Evolutionary conservation across 2,329 filamentous ascomycete species (phyloP), one percentile per base, ranked within the genome.

Genomic region (Didymellaceae sp.): DNA sequence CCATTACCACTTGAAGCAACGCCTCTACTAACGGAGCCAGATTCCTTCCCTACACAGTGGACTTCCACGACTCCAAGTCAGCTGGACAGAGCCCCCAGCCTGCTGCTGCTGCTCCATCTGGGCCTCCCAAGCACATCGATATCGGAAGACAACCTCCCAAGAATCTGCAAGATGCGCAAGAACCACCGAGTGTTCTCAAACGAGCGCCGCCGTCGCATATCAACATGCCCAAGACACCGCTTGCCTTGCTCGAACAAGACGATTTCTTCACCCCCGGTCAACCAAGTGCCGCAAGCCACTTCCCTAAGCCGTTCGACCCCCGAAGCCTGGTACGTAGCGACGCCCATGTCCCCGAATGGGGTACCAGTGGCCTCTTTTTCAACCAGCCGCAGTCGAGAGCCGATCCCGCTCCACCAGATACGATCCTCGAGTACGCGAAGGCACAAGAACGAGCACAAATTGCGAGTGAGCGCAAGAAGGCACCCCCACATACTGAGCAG

Each of bases 41-140:
- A 49, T 96, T 96, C 71, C 83, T 97, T 26, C 93, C 93, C 25
- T 92, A 96, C 73, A 97, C 93, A 31, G 81, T 96, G 66, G 87
- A 96, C 73, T 97, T 97, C 73, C 69, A 78, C 45, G 86, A 87
- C 48, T 55, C 60, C 34, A 55, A 62, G 30, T 53, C 54, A 21
- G 41, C 44, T 35, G 42, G 83, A 84, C 62, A 74, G 22, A 57
- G 55, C 48, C 66, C 59, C 13, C 38, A 46, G 37, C 42, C 25
- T 30, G 21, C 58, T 54, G 30, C 56, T 55, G 21, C 64, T 60
- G 24, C 58, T 54, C 33, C 56, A 54, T 22, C 63, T 59, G 52
- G 54, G 30, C 57, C 66, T 28, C 65, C 63, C 5, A 55, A 52
- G 16, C 47, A 60, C 18, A 65, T 54, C 49, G 80, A 79, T 24